Conservation (phyloP, 371 early-diverging fungal genomes). For the Apophysomyces elegans region DNA sequence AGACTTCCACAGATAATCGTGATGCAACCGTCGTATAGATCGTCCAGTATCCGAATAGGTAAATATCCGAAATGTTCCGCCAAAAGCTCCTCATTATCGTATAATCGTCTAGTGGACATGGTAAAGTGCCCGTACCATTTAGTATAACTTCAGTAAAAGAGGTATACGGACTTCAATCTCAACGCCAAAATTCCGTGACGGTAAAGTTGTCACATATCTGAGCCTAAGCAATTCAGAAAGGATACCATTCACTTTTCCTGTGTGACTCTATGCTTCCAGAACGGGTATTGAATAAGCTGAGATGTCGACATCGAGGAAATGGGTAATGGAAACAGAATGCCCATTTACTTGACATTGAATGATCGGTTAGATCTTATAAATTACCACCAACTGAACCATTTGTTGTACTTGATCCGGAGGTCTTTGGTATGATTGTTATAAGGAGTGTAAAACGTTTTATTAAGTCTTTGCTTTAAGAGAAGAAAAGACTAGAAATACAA, state of each 20-base stretch:
- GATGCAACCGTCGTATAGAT: conserved; percentile 22
- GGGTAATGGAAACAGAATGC: background rate
- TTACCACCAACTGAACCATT: background rate
- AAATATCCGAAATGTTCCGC: conserved; percentile 22
- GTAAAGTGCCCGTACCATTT: no score
- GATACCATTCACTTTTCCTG: background rate
- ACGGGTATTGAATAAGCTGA: background rate
- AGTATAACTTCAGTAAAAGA: background rate
- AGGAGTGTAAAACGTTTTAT: background rate
- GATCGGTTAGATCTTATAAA: background rate
- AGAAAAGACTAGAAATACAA: background rate
- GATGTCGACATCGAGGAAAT: background rate
- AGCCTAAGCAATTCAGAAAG: background rate
- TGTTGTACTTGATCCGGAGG: background rate
- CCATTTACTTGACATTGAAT: background rate
- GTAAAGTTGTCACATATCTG: background rate
- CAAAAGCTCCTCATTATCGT: conserved; percentile 20
- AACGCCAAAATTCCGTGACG: background rate
- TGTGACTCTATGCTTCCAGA: background rate
- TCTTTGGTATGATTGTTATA: background rate
- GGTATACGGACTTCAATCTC: background rate
- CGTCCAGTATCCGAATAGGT: conserved; percentile 16
- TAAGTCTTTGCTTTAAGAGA: background rate
- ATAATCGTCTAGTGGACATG: conserved; percentile 6
- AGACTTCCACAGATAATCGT: conserved; percentile 13